Evolutionary conservation across 495 filamentous ascomycete genomes (phyloP).

Genomic region (Penicillium taxi): DNA sequence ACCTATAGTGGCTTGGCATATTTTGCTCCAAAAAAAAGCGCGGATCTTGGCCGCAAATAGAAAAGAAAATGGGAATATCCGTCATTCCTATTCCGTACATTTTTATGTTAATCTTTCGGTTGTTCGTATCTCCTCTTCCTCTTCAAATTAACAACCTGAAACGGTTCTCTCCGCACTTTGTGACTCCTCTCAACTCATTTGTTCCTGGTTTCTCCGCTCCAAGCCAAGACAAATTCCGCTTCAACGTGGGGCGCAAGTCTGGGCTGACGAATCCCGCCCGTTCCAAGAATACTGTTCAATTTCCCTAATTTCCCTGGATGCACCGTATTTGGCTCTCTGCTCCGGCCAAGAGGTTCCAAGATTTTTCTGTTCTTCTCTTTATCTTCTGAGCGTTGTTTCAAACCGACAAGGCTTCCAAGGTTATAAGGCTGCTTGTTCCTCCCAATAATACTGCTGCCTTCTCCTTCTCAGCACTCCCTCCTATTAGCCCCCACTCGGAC

Average conservation of each 20-base stretch:
- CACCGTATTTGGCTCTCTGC: conserved; percentile 15
- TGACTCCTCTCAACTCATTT: background rate
- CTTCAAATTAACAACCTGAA: no score
- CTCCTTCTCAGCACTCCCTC: background rate
- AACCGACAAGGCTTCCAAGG: background rate
- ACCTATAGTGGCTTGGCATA: background rate
- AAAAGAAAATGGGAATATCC: no score
- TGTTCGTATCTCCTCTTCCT: no score
- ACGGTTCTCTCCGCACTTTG: no score
- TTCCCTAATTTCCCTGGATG: conserved; percentile 11
- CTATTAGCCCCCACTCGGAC: conserved; percentile 5
- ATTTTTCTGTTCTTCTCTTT: conserved; percentile 1
- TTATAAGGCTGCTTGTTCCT: background rate
- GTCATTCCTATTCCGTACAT: no score
- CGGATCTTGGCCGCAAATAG: no score
- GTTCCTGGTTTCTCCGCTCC: background rate
- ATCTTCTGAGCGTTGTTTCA: background rate
- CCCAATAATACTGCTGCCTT: background rate
- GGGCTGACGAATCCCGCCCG: conserved; percentile 28
- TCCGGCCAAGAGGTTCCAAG: conserved; percentile 3
- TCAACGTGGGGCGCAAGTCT: conserved; percentile 20
- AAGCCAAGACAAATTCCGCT: background rate
- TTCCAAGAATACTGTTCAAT: conserved; percentile 11
- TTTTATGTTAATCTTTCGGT: no score
- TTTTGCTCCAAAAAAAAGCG: no score